Conservation (phyloP, 2,329 filamentous ascomycete species). For the Sporothrix humicola region DNA sequence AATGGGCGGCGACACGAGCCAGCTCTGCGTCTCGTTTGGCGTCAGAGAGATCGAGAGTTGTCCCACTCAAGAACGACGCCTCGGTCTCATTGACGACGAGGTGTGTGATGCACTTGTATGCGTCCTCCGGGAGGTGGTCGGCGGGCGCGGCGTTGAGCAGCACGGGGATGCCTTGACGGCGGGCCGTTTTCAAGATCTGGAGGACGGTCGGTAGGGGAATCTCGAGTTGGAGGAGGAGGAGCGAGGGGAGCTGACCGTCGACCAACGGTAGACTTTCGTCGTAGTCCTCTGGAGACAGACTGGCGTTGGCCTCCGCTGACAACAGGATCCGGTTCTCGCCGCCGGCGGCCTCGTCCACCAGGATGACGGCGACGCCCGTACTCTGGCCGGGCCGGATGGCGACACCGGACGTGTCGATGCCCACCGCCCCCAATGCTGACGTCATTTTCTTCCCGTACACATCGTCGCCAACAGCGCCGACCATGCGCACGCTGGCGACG, state of each 20-base stretch:
- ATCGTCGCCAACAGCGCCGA: constrained; percentile 74
- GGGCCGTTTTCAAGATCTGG: constrained; percentile 52
- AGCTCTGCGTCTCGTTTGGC: constrained; percentile 43
- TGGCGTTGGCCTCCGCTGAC: constrained; percentile 71
- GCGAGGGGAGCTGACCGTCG: constrained; percentile 51
- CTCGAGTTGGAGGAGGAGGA: constrained; percentile 66
- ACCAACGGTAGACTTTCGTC: background rate
- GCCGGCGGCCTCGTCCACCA: constrained; percentile 73
- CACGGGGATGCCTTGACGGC: constrained; percentile 53
- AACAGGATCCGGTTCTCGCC: constrained; percentile 76
- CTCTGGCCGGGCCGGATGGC: constrained; percentile 50
- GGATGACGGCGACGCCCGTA: constrained; percentile 75
- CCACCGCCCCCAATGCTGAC: constrained; percentile 61
- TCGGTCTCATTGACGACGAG: constrained; percentile 77
- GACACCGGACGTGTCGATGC: constrained; percentile 65
- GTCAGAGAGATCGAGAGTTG: constrained; percentile 32
- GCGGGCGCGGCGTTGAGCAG: constrained; percentile 73
- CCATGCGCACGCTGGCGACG: constrained; percentile 58
- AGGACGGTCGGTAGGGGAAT: constrained; percentile 60
- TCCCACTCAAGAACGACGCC: constrained; percentile 62
- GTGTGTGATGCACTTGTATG: constrained; percentile 64
- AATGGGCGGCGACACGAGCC: constrained; percentile 53
- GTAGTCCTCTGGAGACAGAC: constrained; percentile 44
- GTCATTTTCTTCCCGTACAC: constrained; percentile 66
- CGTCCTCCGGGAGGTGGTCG: constrained; percentile 61